phyloP scores from a whole-genome alignment of 495 filamentous ascomycete genomes.

The Usnea hakonensis region DNA sequence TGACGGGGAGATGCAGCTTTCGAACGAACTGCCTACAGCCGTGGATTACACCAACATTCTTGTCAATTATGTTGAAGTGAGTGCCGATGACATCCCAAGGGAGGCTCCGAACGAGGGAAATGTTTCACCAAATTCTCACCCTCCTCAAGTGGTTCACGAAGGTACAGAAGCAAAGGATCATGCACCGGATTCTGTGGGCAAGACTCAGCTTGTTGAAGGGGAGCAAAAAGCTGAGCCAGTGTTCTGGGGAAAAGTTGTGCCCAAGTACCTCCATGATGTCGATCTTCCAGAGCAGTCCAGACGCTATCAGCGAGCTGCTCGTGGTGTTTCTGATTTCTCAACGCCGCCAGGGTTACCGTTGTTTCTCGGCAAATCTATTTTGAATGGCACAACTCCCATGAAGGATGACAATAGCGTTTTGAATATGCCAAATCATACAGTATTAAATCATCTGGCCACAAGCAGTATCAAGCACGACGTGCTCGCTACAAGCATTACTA shows the following conservation, averaged over 20 bases:
- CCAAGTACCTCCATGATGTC: constrained; percentile 76
- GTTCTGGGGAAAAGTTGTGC: constrained; percentile 49
- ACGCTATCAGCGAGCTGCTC: constrained; percentile 58
- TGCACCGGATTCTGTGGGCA: constrained; percentile 33
- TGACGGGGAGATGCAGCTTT: constrained; percentile 83
- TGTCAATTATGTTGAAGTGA: constrained; percentile 96
- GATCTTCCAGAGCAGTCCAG: constrained; percentile 73
- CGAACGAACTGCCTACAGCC: constrained; percentile 79
- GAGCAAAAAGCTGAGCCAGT: constrained; percentile 40
- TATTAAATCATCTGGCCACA: constrained; percentile 94
- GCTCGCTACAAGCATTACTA: constrained; percentile 93
- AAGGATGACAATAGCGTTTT: constrained; percentile 97
- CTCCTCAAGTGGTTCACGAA: constrained; percentile 41
- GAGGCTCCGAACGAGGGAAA: constrained; percentile 27
- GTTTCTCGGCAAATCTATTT: constrained; percentile 88
- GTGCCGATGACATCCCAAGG: constrained; percentile 57
- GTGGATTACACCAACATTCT: constrained; percentile 95
- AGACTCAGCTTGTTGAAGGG: constrained; percentile 35
- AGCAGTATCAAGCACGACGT: constrained; percentile 96
- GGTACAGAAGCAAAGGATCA: constrained; percentile 31
- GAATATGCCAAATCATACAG: constrained; percentile 92
- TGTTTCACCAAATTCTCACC: constrained; percentile 36
- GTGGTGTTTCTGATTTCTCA: constrained; percentile 64
- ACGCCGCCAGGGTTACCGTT: constrained; percentile 80
- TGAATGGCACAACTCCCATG: constrained; percentile 82